These are phyloP conservation scores for Glutinoglossum americanum DNA, from an alignment of 495 filamentous ascomycete genomes.

Conservation along the genomic window DNA sequence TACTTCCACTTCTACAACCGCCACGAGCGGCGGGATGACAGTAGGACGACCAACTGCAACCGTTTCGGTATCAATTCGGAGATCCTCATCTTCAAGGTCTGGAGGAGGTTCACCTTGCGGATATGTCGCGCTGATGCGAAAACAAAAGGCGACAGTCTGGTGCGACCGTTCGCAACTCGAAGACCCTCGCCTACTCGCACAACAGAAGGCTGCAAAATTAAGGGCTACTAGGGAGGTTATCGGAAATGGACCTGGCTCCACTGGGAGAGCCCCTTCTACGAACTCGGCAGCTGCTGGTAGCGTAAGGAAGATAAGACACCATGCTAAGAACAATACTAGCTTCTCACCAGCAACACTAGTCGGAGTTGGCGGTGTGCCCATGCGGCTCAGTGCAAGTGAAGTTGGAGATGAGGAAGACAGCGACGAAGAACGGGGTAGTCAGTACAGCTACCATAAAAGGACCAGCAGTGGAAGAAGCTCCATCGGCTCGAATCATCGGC, in stretches of 20 bases:
- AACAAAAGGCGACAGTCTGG: slow-evolving; percentile 97
- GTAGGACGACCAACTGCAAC: slow-evolving; percentile 14
- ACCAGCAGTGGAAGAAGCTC: slow-evolving; percentile 66
- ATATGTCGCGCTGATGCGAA: slow-evolving; percentile 85
- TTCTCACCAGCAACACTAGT: slow-evolving; percentile 57
- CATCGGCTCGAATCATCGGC: slow-evolving; percentile 37
- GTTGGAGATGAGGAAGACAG: slow-evolving; percentile 66
- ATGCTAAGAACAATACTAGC: slow-evolving; percentile 34
- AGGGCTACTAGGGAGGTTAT: slow-evolving; percentile 65
- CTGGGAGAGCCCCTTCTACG: slow-evolving; percentile 7
- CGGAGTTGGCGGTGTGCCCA: slow-evolving; percentile 62
- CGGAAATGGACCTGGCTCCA: slow-evolving; percentile 17
- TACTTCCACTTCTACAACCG: slow-evolving; percentile 20
- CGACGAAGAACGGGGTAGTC: slow-evolving; percentile 43
- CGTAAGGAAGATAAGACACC: slow-evolving; percentile 61
- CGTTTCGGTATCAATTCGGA: slow-evolving; percentile 41
- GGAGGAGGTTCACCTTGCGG: slow-evolving; percentile 39
- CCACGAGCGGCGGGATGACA: slow-evolving; percentile 8
- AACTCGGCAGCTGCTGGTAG: slow-evolving; percentile 27
- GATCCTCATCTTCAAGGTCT: slow-evolving; percentile 51
- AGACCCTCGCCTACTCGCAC: slow-evolving; percentile 62
- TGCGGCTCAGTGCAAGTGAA: slow-evolving; percentile 82
- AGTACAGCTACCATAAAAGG: slow-evolving; percentile 38
- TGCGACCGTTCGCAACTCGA: slow-evolving; percentile 87
- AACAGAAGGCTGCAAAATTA: slow-evolving; percentile 64